A percentile compares a stretch with the other conserved stretches of the same genome.
phyloP scores from a whole-genome alignment of 805 yeast species.

The Cyberlindnera euphorbiae region DNA sequence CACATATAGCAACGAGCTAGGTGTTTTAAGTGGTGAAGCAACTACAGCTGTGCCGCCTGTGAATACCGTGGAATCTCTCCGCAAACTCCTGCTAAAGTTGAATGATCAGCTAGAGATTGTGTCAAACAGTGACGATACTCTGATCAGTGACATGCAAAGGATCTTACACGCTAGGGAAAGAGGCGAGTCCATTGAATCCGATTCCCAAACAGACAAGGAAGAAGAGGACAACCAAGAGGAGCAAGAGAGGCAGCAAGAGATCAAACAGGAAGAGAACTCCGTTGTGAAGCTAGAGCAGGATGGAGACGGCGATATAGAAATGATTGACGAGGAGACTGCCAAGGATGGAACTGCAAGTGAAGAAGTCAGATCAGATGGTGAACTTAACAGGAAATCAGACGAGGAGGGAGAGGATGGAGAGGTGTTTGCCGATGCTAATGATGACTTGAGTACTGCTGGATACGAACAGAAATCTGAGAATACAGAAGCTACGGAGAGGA shows the following conservation, averaged over 20 bases:
- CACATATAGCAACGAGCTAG: constrained; percentile 54
- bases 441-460: constrained; percentile 5
- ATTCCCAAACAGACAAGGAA: no score
- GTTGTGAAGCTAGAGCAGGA: no score
- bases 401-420: constrained; percentile 8
- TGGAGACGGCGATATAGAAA: constrained; percentile 5
- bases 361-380: neutral
- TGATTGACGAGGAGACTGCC: neutral
- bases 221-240: no score
- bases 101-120: constrained; percentile 32
- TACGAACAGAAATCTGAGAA: no score
- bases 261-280: no score
- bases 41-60: constrained; percentile 38
- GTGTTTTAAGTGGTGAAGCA: constrained; percentile 56
- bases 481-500: no score
- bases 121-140: constrained; percentile 25
- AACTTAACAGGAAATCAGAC: neutral
- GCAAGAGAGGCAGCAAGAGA: no score
- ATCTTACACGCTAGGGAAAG: constrained; percentile 5
- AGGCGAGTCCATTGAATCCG: constrained; percentile 3
- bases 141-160: constrained; percentile 12
- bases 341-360: neutral
- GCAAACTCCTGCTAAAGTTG: constrained; percentile 39
- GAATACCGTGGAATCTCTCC: constrained; percentile 15
- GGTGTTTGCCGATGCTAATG: constrained; percentile 18